Percentiles rank a stretch among this genome's conserved stretches.
Evolutionary conservation across 2,329 filamentous ascomycete species (phyloP).

Genomic region (Xylariomycetidae sp.): DNA sequence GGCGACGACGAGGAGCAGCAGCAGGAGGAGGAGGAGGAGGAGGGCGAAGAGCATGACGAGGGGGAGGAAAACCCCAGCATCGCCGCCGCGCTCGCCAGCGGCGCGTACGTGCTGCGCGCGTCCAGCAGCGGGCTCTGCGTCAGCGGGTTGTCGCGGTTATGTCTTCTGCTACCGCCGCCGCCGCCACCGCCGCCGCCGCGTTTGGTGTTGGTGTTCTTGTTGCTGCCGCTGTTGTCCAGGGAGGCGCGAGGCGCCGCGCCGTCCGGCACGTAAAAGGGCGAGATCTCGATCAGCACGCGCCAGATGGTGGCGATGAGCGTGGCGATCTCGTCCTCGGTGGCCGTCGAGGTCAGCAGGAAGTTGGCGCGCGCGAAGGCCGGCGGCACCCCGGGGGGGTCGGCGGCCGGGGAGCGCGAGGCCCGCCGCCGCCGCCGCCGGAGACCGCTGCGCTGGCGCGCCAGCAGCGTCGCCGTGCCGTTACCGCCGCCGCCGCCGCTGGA

Average conservation of each 20-base stretch:
- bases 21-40: not conserved
- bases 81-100: conserved; percentile 16
- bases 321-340: conserved; percentile 47
- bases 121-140: conserved; percentile 15
- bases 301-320: conserved; percentile 48
- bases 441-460: not conserved
- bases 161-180: too few species aligned
- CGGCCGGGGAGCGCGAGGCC: not conserved
- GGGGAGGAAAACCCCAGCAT: conserved; percentile 17
- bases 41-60: not conserved
- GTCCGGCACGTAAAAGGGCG: conserved; percentile 40
- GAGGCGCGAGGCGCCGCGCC: conserved; percentile 9
- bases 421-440: not conserved
- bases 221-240: conserved; percentile 9
- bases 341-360: conserved; percentile 50
- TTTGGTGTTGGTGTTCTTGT: not conserved
- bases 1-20: conserved; percentile 9
- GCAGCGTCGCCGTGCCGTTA: not conserved
- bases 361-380: conserved; percentile 45
- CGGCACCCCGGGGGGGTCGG: conserved; percentile 7
- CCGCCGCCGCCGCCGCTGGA: not conserved
- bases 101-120: conserved; percentile 13
- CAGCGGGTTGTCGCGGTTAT: conserved; percentile 4
- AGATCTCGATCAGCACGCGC: conserved; percentile 40
- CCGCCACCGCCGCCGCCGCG: not conserved